phyloP scores from a whole-genome alignment of 768 basidiomycete genomes.

The Leccinum disarticulatum region DNA sequence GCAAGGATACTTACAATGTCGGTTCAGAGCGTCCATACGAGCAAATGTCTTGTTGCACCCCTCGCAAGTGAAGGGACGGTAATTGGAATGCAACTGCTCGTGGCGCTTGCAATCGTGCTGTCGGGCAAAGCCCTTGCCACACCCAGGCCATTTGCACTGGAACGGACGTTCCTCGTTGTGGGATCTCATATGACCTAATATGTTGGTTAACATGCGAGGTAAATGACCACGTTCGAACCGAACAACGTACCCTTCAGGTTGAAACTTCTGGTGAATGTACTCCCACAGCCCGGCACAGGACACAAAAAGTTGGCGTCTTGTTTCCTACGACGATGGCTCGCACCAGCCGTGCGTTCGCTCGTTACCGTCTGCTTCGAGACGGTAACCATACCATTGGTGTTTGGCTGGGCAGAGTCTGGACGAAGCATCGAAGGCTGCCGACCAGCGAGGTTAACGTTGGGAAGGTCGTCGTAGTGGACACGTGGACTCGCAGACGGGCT shows the following conservation, averaged over 20 bases:
- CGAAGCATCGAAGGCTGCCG: conserved; percentile 26
- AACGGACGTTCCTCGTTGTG: conserved; percentile 96
- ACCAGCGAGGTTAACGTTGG: conserved; percentile 29
- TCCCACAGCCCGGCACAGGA: conserved; percentile 79
- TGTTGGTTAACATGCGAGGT: conserved; percentile 13
- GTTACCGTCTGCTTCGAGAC: conserved; percentile 84
- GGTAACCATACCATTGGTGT: conserved; percentile 3
- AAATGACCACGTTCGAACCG: conserved; percentile 4
- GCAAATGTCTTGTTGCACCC: conserved; percentile 94
- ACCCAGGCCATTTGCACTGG: conserved; percentile 93
- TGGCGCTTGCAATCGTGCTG: conserved; percentile 98
- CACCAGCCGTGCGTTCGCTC: conserved; percentile 85
- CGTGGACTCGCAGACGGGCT: conserved; percentile 67
- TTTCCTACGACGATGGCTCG: conserved; percentile 81
- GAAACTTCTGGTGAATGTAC: conserved; percentile 90
- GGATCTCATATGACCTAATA: conserved; percentile 83
- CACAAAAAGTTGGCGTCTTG: conserved; percentile 86
- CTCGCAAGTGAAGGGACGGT: conserved; percentile 89
- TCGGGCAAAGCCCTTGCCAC: conserved; percentile 89
- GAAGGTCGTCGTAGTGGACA: conserved; percentile 51
- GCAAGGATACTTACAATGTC: conserved; percentile 69
- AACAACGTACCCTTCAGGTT: conserved; percentile 75
- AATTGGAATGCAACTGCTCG: conserved; percentile 91
- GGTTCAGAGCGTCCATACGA: conserved; percentile 89
- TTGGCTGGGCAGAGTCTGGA: conserved; percentile 15